These are phyloP conservation scores for Aphanomyces astaci DNA, from an alignment of 352 stramenopile species.

Conservation along the genomic window DNA sequence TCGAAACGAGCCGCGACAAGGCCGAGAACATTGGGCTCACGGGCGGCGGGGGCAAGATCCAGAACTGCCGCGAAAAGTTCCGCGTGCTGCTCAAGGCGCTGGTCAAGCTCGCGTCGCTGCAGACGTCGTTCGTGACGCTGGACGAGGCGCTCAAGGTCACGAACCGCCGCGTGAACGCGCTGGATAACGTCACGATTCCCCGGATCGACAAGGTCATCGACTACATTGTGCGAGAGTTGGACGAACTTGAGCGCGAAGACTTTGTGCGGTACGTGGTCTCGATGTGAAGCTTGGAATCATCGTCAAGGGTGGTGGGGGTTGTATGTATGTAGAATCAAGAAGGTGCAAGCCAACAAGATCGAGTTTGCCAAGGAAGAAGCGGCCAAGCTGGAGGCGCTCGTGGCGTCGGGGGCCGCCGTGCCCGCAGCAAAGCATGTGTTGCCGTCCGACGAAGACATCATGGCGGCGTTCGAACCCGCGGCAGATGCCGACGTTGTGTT, in stretches of 20 bases:
- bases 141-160: slow-evolving; percentile 98
- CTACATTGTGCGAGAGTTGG: slow-evolving; percentile 97
- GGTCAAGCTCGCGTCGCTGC: slow-evolving; percentile 83
- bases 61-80: slow-evolving; percentile 89
- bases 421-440: background rate
- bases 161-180: slow-evolving; percentile 98
- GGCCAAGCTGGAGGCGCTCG: slow-evolving; percentile 45
- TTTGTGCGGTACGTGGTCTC: slow-evolving; percentile 79
- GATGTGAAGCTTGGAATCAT: no score
- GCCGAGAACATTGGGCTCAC: slow-evolving; percentile 92
- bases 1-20: slow-evolving; percentile 92
- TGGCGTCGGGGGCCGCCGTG: slow-evolving; percentile 22
- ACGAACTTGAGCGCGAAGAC: slow-evolving; percentile 98
- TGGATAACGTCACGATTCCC: slow-evolving; percentile 99
- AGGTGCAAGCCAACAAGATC: slow-evolving; percentile 97
- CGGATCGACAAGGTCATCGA: slow-evolving; percentile 94
- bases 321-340: slow-evolving; percentile 96
- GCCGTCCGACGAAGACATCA: slow-evolving; percentile 62
- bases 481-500: slow-evolving; percentile 76
- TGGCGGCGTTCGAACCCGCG: slow-evolving; percentile 68
- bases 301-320: no score
- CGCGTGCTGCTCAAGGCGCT: slow-evolving; percentile 70
- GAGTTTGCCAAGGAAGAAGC: slow-evolving; percentile 66
- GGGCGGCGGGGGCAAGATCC: slow-evolving; percentile 96
- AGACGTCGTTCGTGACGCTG: slow-evolving; percentile 98